These are phyloP conservation scores for Malus sylvestris DNA, from an alignment of 306 rosid genomes.

Conservation along the genomic window DNA sequence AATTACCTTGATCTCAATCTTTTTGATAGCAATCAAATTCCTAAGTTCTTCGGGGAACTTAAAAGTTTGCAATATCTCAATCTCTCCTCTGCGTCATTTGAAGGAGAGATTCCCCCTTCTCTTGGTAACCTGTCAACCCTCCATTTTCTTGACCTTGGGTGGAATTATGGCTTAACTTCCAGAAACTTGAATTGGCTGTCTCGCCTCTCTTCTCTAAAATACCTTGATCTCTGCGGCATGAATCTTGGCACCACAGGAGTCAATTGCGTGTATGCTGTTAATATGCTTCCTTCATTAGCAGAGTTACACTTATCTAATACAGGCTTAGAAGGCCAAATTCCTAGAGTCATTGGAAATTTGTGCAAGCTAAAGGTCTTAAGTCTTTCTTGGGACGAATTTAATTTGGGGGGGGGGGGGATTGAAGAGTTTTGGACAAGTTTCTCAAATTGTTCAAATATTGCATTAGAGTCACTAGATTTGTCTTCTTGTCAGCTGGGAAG, in stretches of 20 bases:
- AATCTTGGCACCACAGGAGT: background rate
- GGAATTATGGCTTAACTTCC: background rate
- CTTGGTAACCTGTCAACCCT: conserved; percentile 16
- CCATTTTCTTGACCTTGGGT: conserved; percentile 10
- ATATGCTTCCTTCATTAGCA: conserved; percentile 15
- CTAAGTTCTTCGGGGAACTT: background rate
- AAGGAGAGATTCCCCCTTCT: background rate
- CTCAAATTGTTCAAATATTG: background rate
- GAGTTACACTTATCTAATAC: background rate
- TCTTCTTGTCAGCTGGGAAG: background rate
- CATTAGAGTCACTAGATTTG: too few species aligned
- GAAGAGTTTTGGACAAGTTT: background rate
- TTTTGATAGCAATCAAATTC: background rate
- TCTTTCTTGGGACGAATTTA: background rate
- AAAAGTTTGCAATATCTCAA: conserved; percentile 8
- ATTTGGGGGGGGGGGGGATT: background rate
- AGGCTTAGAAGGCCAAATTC: background rate
- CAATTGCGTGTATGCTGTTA: conserved; percentile 1
- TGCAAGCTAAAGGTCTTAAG: background rate
- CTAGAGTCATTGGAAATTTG: background rate
- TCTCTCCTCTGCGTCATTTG: background rate
- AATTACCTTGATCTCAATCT: background rate
- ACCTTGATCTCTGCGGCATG: background rate
- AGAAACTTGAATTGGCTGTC: conserved; percentile 11
- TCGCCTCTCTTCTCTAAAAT: conserved; percentile 15